phyloP scores from a whole-genome alignment of 352 stramenopile genomes.

The Pythium plurisporium region DNA sequence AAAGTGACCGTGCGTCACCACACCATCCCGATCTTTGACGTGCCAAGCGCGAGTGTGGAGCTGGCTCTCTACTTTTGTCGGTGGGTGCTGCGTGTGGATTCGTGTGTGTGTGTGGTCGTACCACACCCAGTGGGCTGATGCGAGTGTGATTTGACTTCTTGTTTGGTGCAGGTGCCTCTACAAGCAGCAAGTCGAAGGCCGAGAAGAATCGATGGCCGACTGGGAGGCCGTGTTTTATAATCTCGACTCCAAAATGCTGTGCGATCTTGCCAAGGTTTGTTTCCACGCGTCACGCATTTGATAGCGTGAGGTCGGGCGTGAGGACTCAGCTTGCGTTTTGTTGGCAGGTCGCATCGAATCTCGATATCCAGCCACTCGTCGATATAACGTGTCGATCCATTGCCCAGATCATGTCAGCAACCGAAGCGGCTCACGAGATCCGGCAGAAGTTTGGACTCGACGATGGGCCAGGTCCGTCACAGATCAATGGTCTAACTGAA shows the following conservation, averaged over 20 bases:
- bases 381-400: constrained; percentile 79
- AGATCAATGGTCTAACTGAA: no score
- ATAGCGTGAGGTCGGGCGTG: no score
- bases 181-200: constrained; percentile 67
- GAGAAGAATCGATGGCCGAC: constrained; percentile 45
- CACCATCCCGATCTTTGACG: constrained; percentile 70
- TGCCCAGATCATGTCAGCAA: constrained; percentile 81
- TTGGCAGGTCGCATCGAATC: constrained; percentile 56
- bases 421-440: constrained; percentile 67
- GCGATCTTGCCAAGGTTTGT: constrained; percentile 63
- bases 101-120: no score
- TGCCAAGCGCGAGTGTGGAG: constrained; percentile 65
- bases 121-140: no score
- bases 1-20: constrained; percentile 58
- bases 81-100: constrained; percentile 28
- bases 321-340: no score
- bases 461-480: constrained; percentile 38
- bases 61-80: constrained; percentile 71
- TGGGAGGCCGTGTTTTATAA: constrained; percentile 70
- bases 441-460: constrained; percentile 76
- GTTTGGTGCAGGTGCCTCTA: constrained; percentile 52
- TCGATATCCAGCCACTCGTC: constrained; percentile 79
- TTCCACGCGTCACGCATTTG: no score
- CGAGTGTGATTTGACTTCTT: no score
- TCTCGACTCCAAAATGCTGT: constrained; percentile 74